Evolutionary conservation across 2,329 filamentous ascomycete species (phyloP), one percentile per base, ranked within the genome.

Genomic region (Beauveria scarabaeidicola): DNA sequence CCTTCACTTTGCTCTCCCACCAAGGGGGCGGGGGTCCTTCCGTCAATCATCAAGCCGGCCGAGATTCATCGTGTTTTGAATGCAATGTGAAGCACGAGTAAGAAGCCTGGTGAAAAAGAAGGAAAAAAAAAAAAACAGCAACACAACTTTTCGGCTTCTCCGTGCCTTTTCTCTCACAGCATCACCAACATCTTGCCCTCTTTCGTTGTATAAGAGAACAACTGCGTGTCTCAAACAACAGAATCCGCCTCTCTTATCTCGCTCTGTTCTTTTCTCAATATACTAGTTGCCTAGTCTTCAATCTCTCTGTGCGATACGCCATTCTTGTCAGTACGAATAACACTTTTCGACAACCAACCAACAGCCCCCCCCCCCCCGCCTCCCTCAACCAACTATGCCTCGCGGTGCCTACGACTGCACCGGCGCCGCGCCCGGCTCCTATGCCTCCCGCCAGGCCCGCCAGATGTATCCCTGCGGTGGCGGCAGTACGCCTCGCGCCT

Each of bases 381-480:
- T 32, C 19, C 52, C 9, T 43, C 25, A 46, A 5, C 23, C 7
- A n/a, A 29, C 8, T 1, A 60, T 60, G 58, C 50, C 50, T 48
- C 58, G 58, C 21, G 58, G 41, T 19, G 58, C 32, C 43, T 60
- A 60, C 43, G 58, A 60, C 43, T 60, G 58, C 51, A 41, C 58
- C 32, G 51, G 51, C 43, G 58, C 58, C 23, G 58, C 58, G 9
- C 51, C 43, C 32, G 58, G 58, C 50, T 60, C 58, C 43, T 53
- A 41, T 25, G 58, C 58, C 23, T 53, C 50, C 11, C 48, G 51
- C 11, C 10, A 47, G 4, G 51, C 41, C 15, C 58, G 58, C 29
- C 50, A 60, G 19, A 54, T 60, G 50, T 54, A 38, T 23, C 43
- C 40, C 3, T 36, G 25, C 13, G 41, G 43, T 7, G 58, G 50